These are phyloP conservation scores for Pythium grandisporangium DNA, from an alignment of 352 stramenopile genomes.

Conservation along the genomic window DNA sequence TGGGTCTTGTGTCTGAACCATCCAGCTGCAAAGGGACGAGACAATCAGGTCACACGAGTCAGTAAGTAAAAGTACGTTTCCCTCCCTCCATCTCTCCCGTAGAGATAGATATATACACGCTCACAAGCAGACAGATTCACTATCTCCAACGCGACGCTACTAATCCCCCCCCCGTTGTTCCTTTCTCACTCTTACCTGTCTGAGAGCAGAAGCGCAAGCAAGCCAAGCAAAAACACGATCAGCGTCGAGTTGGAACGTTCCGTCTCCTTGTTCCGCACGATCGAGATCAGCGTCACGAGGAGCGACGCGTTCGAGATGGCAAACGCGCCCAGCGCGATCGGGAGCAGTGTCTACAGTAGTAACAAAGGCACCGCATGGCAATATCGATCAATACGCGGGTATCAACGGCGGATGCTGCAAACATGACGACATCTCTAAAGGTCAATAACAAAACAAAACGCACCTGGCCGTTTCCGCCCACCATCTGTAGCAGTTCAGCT, in stretches of 20 bases:
- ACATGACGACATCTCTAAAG: not conserved
- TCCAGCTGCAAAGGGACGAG: slow-evolving; percentile 8
- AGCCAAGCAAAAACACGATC: slow-evolving; percentile 23
- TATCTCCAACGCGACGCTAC: too few relatives aligned
- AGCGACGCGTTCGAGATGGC: slow-evolving; percentile 49
- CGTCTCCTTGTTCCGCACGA: slow-evolving; percentile 41
- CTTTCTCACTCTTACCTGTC: too few relatives aligned
- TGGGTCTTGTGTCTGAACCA: slow-evolving; percentile 38
- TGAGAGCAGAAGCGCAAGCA: slow-evolving; percentile 44
- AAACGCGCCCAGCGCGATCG: slow-evolving; percentile 24
- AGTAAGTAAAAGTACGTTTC: too few relatives aligned
- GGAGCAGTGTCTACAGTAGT: slow-evolving; percentile 24
- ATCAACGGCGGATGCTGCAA: not conserved
- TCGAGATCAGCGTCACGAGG: slow-evolving; percentile 29
- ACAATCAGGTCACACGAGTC: too few relatives aligned
- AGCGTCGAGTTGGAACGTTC: slow-evolving; percentile 48
- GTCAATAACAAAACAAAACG: not conserved
- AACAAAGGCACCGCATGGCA: not conserved
- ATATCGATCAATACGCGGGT: not conserved
- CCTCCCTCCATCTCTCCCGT: too few relatives aligned
- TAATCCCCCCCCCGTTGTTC: too few relatives aligned
- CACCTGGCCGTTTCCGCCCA: slow-evolving; percentile 18
- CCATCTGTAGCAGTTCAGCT: slow-evolving; percentile 56
- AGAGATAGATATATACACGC: too few relatives aligned
- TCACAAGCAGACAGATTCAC: too few relatives aligned